Evolutionary conservation across 1,139 yeast species (phyloP), one percentile per base, ranked within the genome.

Genomic region (Wickerhamiella infanticola): DNA sequence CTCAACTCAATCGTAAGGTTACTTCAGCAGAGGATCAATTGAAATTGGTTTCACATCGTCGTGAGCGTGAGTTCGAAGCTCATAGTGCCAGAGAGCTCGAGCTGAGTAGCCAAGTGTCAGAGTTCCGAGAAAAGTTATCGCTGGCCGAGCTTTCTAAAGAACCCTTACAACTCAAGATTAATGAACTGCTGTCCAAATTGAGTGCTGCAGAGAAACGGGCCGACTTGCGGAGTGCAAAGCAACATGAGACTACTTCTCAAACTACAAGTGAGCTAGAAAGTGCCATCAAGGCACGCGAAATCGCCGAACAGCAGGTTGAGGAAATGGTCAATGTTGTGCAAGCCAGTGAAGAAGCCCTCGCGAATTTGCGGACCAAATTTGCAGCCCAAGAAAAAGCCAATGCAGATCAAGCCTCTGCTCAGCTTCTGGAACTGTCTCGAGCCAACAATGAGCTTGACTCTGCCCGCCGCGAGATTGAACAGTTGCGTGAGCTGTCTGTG

Each of bases 201-300:
- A 69, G 67, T 44, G 74, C 69, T 0, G 64, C 79, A 44, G 54
- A 62, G 76, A 76, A 56, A 66, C 52, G 29, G 48, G 54, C 13
- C 50, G 57, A 35, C 41, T 44, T 8, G 52, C 53, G 31, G 46
- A 54, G 26, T 52, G 2, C 33, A 7, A 29, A 29, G 11, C 33
- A 29, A 29, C 7, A 7, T 7, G 33, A 7, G 7, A 29, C 33
- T 7, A 18, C 18, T 18, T 18, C 18, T 2, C 18, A 18, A 18
- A 18, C 18, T 18, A 57, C 38, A 45, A 45, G 24, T 49, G 60
- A 29, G 45, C 63, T 23, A 65, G 67, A 48, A 56, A 56, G 81
- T 49, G 63, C 81, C 48, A 66, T 68, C 35, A 63, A 67, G 35
- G 84, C 79, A 55, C 67, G 69, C 1, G 64, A 69, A 31, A 58